Conservation (phyloP, 768 basidiomycete genomes). For the Suillus brevipes region DNA sequence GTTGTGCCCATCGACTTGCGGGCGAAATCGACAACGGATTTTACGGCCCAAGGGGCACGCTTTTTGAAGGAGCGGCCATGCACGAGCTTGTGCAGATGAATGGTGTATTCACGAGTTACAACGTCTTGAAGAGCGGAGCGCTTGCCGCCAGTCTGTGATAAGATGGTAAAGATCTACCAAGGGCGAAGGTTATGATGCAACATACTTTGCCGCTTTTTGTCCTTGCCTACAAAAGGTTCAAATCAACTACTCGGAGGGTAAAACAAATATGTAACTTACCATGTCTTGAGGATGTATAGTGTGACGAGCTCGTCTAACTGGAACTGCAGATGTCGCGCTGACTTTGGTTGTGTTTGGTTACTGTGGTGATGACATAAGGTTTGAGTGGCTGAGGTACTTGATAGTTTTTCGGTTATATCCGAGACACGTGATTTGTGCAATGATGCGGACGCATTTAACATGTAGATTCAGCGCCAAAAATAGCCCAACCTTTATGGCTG, state of each 20-base stretch:
- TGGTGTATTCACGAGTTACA: slow-evolving; percentile 98
- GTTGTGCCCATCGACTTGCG: slow-evolving; percentile 93
- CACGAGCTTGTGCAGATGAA: slow-evolving; percentile 94
- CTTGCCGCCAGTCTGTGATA: slow-evolving; percentile 68
- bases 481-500: background rate
- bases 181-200: slow-evolving; percentile 24
- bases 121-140: slow-evolving; percentile 98
- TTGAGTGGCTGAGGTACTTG: slow-evolving; percentile 49
- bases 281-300: slow-evolving; percentile 63
- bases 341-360: slow-evolving; percentile 41
- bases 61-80: slow-evolving; percentile 96
- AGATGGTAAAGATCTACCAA: slow-evolving; percentile 6
- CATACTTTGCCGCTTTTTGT: slow-evolving; percentile 33
- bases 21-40: slow-evolving; percentile 90
- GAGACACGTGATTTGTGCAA: slow-evolving; percentile 8
- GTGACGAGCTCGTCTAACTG: slow-evolving; percentile 31
- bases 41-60: slow-evolving; percentile 95
- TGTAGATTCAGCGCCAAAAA: background rate
- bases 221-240: slow-evolving; percentile 38
- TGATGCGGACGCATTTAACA: background rate
- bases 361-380: slow-evolving; percentile 51
- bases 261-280: slow-evolving; percentile 36
- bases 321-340: slow-evolving; percentile 30
- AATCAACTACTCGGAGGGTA: slow-evolving; percentile 16
- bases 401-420: slow-evolving; percentile 41